Percentiles rank a stretch among this genome's conserved stretches.
Evolutionary conservation across 2,329 filamentous ascomycete genomes (phyloP).

Genomic region (Fusarium proliferatum): DNA sequence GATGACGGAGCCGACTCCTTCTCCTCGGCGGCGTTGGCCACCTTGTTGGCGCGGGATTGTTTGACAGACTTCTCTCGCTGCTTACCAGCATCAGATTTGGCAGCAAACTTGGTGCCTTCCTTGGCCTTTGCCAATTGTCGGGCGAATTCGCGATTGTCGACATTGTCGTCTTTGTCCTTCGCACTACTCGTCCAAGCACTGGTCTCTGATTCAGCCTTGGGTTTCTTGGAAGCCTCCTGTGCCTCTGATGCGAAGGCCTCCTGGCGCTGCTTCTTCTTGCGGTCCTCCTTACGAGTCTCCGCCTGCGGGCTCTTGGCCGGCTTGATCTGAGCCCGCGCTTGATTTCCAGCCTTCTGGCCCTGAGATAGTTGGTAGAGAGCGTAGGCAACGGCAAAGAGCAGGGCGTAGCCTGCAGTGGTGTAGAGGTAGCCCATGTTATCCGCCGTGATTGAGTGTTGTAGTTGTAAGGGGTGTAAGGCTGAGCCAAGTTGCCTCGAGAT

Average conservation of each 20-base stretch:
- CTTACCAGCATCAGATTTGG: conserved; percentile 66
- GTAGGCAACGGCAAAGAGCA: conserved; percentile 52
- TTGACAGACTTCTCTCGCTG: conserved; percentile 77
- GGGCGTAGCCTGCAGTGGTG: conserved; percentile 52
- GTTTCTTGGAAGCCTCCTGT: conserved; percentile 50
- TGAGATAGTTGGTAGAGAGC: conserved; percentile 50
- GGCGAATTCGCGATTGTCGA: conserved; percentile 81
- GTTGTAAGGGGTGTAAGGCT: conserved; percentile 22
- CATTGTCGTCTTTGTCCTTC: conserved; percentile 59
- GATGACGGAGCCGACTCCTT: conserved; percentile 67
- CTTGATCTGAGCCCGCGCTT: conserved; percentile 46
- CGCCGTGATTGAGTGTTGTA: conserved; percentile 43
- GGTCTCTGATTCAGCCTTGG: conserved; percentile 52
- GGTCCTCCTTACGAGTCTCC: conserved; percentile 55
- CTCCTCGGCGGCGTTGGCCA: conserved; percentile 56
- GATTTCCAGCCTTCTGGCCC: conserved; percentile 49
- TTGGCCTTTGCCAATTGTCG: conserved; percentile 77
- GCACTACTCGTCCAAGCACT: conserved; percentile 45
- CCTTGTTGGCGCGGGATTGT: conserved; percentile 70
- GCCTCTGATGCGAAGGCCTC: conserved; percentile 54
- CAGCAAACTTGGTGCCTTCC: conserved; percentile 71
- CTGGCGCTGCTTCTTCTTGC: conserved; percentile 60
- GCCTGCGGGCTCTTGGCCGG: conserved; percentile 44
- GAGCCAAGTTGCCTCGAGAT: conserved; percentile 19
- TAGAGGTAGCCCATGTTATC: conserved; percentile 52